Percentiles rank a stretch among this genome's conserved stretches.
Evolutionary conservation across 352 stramenopile species (phyloP).

Genomic region (Plasmopara viticola): DNA sequence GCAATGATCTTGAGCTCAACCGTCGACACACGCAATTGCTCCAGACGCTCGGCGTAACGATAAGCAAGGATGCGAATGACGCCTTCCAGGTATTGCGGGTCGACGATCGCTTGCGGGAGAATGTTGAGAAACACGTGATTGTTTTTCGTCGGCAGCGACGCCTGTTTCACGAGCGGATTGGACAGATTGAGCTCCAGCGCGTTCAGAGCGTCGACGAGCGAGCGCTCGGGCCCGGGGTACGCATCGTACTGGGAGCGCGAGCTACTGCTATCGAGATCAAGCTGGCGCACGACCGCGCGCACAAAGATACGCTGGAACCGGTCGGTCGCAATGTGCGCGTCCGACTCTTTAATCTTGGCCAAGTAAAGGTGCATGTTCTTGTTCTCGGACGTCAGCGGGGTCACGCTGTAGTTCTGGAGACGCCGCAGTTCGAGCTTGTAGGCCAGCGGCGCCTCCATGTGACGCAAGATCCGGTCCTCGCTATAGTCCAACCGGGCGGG

Average conservation of each 20-base stretch:
- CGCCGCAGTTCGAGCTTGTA: constrained; percentile 98
- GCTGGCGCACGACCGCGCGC: constrained; percentile 90
- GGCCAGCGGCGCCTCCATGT: constrained; percentile 97
- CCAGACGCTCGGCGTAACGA: constrained; percentile 86
- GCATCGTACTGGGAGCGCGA: constrained; percentile 86
- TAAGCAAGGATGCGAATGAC: constrained; percentile 90
- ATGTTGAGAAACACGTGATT: constrained; percentile 99
- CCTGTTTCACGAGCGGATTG: constrained; percentile 84
- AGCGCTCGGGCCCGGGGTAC: constrained; percentile 91
- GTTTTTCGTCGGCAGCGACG: constrained; percentile 81
- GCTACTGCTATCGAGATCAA: constrained; percentile 71
- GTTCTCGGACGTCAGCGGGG: constrained; percentile 87
- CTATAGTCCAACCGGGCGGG: constrained; percentile 86
- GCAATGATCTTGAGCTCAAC: constrained; percentile 97
- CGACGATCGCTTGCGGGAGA: constrained; percentile 89
- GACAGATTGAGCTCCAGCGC: constrained; percentile 94
- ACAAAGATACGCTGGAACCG: constrained; percentile 95
- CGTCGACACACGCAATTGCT: constrained; percentile 90
- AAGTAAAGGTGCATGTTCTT: constrained; percentile 99
- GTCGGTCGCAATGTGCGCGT: constrained; percentile 78
- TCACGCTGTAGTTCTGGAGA: constrained; percentile 97
- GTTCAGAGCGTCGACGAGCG: constrained; percentile 98
- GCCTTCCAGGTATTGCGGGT: constrained; percentile 94
- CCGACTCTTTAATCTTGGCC: constrained; percentile 86
- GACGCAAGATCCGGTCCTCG: constrained; percentile 96